These are phyloP conservation scores for Taiozyma sp. DNA, from an alignment of 1,139 yeast genomes.

Conservation along the genomic window DNA sequence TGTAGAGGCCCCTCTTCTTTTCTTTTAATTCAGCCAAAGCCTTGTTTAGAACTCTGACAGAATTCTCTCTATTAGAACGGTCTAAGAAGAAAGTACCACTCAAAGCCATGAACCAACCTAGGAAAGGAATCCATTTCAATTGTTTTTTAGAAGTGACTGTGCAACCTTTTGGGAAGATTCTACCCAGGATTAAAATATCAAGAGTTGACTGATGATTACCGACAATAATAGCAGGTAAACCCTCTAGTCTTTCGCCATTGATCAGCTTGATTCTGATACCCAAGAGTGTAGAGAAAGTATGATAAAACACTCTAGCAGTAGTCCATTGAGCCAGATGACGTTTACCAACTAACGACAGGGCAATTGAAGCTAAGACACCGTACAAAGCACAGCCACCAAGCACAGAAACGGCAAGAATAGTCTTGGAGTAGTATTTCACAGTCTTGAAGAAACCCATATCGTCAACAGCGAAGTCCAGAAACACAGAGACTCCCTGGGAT, in stretches of 20 bases:
- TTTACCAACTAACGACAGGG: constrained; percentile 64
- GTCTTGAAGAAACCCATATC: constrained; percentile 22
- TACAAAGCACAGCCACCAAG: constrained; percentile 60
- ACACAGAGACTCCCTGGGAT: not conserved
- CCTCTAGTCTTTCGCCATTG: constrained; percentile 49
- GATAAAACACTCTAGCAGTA: constrained; percentile 79
- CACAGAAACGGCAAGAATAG: constrained; percentile 45
- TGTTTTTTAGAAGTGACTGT: constrained; percentile 91
- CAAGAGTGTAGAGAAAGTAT: constrained; percentile 49
- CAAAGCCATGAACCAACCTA: constrained; percentile 94
- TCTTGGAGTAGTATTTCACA: constrained; percentile 49
- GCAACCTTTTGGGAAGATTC: constrained; percentile 80
- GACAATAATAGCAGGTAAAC: constrained; percentile 71
- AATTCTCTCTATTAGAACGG: constrained; percentile 71
- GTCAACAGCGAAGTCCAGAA: not conserved
- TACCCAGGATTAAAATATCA: constrained; percentile 77
- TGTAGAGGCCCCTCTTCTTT: constrained; percentile 65
- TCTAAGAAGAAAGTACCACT: constrained; percentile 91
- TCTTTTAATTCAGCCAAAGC: constrained; percentile 60
- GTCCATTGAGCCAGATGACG: constrained; percentile 83
- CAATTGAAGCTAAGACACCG: constrained; percentile 72
- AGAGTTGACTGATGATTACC: constrained; percentile 91
- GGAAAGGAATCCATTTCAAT: constrained; percentile 78
- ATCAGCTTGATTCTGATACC: constrained; percentile 67
- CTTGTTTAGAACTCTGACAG: constrained; percentile 63